A percentile compares a stretch with the other conserved stretches of the same genome.
These are phyloP conservation scores for Globisporangium canariense DNA, from an alignment of 352 stramenopile genomes.

Conservation along the genomic window DNA sequence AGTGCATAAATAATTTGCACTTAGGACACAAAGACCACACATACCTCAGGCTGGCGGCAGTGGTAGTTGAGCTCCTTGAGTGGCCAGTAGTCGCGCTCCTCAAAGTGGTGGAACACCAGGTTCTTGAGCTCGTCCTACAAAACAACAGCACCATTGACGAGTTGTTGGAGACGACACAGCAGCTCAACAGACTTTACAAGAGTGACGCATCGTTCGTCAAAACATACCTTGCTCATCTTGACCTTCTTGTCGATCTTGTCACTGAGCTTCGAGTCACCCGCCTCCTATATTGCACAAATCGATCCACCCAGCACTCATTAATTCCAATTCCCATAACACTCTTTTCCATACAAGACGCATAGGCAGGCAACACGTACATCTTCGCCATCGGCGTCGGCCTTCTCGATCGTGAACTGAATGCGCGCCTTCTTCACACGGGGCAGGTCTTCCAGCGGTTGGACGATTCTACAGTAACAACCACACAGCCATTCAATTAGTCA, in stretches of 20 bases:
- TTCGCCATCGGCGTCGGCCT: constrained; percentile 57
- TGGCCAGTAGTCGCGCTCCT: constrained; percentile 83
- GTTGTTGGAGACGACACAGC: constrained; percentile 1
- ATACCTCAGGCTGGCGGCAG: constrained; percentile 83
- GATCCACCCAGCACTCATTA: neutral
- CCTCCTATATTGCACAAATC: constrained; percentile 28
- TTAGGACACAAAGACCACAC: neutral
- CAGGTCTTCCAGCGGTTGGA: constrained; percentile 68
- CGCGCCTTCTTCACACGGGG: constrained; percentile 76
- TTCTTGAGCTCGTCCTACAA: constrained; percentile 85
- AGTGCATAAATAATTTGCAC: neutral
- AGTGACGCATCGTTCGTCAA: neutral
- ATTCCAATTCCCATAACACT: constrained; percentile 4
- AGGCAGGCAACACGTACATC: constrained; percentile 35
- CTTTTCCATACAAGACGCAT: neutral
- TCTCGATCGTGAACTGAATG: constrained; percentile 84
- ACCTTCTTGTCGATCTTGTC: constrained; percentile 85
- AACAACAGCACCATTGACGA: neutral
- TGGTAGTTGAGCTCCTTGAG: constrained; percentile 89
- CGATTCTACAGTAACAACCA: constrained; percentile 36
- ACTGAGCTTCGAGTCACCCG: constrained; percentile 46
- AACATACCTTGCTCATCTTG: constrained; percentile 85
- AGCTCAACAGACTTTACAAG: neutral
- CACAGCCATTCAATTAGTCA: neutral
- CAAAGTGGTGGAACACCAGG: constrained; percentile 84